Evolutionary conservation across 2,329 filamentous ascomycete species (phyloP).

Genomic region (Zalaria obscura): DNA sequence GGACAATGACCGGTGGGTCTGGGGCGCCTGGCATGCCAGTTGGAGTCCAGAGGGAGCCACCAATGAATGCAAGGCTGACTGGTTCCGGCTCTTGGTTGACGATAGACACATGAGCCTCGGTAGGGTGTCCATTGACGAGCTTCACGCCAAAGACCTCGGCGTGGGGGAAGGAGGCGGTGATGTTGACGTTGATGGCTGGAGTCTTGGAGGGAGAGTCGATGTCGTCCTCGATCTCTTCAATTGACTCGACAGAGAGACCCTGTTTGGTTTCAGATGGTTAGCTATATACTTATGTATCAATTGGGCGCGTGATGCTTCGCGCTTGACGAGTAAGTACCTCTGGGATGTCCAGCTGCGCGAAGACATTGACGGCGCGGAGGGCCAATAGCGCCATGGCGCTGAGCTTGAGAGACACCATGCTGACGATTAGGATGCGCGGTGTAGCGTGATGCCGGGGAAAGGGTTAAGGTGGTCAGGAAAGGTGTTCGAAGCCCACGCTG

Average conservation of each 20-base stretch:
- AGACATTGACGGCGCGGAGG: constrained; percentile 50
- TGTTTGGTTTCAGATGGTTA: background rate
- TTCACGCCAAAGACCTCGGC: constrained; percentile 85
- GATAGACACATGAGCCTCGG: constrained; percentile 68
- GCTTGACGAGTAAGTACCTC: background rate
- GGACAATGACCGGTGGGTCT: constrained; percentile 46
- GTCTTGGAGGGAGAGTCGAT: constrained; percentile 33
- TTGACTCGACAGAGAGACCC: constrained; percentile 11
- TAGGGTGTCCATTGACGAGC: constrained; percentile 83
- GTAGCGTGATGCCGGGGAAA: no score
- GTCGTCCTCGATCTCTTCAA: constrained; percentile 43
- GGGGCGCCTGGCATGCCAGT: constrained; percentile 33
- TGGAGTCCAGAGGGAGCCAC: constrained; percentile 56
- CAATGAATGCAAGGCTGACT: constrained; percentile 61
- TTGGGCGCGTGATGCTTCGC: constrained; percentile 9
- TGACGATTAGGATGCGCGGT: no score
- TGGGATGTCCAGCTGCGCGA: constrained; percentile 26
- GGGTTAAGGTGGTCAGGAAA: no score
- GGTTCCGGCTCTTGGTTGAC: constrained; percentile 68
- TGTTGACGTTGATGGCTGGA: constrained; percentile 41
- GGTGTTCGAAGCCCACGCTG: no score
- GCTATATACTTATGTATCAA: background rate
- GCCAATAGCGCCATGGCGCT: constrained; percentile 59
- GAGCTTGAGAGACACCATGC: constrained; percentile 61
- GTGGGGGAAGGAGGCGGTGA: constrained; percentile 45